Base-by-base conservation (phyloP, 176 grass and related monocot species). In the Juncus effusus region DNA sequence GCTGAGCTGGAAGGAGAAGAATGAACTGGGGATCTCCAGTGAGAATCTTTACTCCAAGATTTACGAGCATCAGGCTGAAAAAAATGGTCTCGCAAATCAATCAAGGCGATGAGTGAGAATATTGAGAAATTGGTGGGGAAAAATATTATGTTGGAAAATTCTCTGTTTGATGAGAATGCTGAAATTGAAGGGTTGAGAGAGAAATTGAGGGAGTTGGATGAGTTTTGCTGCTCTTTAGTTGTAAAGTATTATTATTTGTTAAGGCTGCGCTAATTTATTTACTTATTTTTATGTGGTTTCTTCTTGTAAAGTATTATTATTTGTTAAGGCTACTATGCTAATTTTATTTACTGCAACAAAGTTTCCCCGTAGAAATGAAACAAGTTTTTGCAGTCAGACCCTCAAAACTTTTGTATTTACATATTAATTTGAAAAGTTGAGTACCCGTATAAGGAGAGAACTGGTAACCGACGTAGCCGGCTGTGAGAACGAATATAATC, bases 371-470 rank as follows among this genome's bases (percentile, higher is more conserved):
- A 73, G 84, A 86, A 77, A 63, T 84, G 85, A 60, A 66, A 53
- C 65, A 40, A 75, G 82, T 13, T 45, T n/a, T 62, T 39, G 4
- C 41, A 49, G 10, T 56, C 3, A 65, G 28, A 70, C 37, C 40
- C 63, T n/a, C 55, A 16, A 9, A 63, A 47, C n/a, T n/a, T n/a
- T n/a, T n/a, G n/a, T n/a, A n/a, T n/a, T n/a, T n/a, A n/a, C n/a
- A n/a, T n/a, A n/a, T n/a, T n/a, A n/a, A n/a, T n/a, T n/a, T n/a
- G n/a, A n/a, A n/a, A n/a, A n/a, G n/a, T n/a, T n/a, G n/a, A n/a
- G 39, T 86, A 97, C 93, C 93, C 93, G 91, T 97, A 59, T 97
- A 97, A 37, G 88, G 93, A 83, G 91, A 92, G 82, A 97, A 97
- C 28, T 97, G 70, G 39, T 78, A 97, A 38, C 69, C 93, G 72